Conservation (phyloP, 2,329 filamentous ascomycete species). For the Colletotrichum scovillei region DNA sequence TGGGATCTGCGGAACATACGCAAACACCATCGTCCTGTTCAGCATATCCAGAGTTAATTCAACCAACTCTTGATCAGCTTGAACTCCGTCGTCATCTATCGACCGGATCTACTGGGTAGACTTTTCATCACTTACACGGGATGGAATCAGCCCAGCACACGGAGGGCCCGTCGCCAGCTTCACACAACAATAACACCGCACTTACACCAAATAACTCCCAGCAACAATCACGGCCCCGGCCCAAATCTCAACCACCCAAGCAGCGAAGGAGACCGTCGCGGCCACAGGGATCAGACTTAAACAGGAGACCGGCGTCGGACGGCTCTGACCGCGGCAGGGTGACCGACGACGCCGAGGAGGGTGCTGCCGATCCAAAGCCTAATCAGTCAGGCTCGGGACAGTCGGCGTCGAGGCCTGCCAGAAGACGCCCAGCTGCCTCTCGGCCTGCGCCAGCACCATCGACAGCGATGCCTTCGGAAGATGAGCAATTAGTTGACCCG, state of each 20-base stretch:
- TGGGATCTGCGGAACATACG: slow-evolving; percentile 25
- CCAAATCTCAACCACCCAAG: slow-evolving; percentile 12
- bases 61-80: neutral
- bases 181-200: neutral
- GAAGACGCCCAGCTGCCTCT: slow-evolving; percentile 1
- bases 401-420: neutral
- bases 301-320: neutral
- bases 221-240: neutral
- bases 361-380: neutral
- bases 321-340: slow-evolving; percentile 14
- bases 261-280: slow-evolving; percentile 16
- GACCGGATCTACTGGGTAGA: neutral
- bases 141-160: slow-evolving; percentile 34
- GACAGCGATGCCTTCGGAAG: slow-evolving; percentile 15
- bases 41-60: neutral
- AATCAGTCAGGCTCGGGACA: neutral
- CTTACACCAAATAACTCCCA: slow-evolving; percentile 4
- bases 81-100: slow-evolving; percentile 12
- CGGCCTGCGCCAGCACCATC: slow-evolving; percentile 4
- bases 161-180: slow-evolving; percentile 24
- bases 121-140: slow-evolving; percentile 1
- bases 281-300: slow-evolving; percentile 1
- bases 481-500: slow-evolving; percentile 25
- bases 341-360: slow-evolving; percentile 16
- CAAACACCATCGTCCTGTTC: slow-evolving; percentile 3